These are phyloP conservation scores for Ogataea angusta DNA, from an alignment of 805 yeast species.

Conservation along the genomic window DNA sequence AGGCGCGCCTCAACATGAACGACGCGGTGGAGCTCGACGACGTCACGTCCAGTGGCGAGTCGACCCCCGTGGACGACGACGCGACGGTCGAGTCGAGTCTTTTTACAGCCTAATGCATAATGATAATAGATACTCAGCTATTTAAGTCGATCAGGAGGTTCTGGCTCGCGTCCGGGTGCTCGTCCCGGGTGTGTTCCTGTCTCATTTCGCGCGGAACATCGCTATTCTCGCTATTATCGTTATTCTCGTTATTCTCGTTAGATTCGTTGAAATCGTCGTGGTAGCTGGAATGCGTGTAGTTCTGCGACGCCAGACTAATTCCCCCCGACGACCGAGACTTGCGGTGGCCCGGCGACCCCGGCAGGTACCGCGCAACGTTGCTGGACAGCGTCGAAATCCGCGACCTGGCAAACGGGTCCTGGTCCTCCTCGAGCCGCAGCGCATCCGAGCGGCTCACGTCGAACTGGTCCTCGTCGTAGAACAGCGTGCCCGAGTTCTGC, in stretches of 20 bases:
- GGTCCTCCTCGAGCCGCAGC: slow-evolving; percentile 11
- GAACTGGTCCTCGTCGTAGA: slow-evolving; percentile 18
- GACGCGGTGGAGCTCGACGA: slow-evolving; percentile 19
- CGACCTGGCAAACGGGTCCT: slow-evolving; percentile 22
- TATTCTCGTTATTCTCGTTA: background rate
- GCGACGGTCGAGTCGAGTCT: slow-evolving; percentile 19
- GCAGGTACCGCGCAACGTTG: slow-evolving; percentile 15
- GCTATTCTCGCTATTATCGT: background rate
- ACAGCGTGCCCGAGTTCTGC: slow-evolving; percentile 7
- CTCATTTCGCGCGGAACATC: background rate
- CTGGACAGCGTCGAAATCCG: slow-evolving; percentile 20
- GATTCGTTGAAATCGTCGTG: slow-evolving; percentile 1
- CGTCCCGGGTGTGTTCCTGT: background rate
- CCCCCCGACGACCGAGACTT: slow-evolving; percentile 14
- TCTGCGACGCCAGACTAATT: slow-evolving; percentile 4
- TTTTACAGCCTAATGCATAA: slow-evolving; percentile 15
- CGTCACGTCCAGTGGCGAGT: slow-evolving; percentile 18
- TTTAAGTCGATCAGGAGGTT: slow-evolving; percentile 4
- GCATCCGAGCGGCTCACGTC: slow-evolving; percentile 8
- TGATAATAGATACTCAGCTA: slow-evolving; percentile 6
- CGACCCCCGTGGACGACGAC: slow-evolving; percentile 23
- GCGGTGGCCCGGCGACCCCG: slow-evolving; percentile 10
- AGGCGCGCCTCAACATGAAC: slow-evolving; percentile 7
- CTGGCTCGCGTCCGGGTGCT: background rate
- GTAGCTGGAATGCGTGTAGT: slow-evolving; percentile 5